Conservation (phyloP, 306 rosid species). For the Parietaria judaica region DNA sequence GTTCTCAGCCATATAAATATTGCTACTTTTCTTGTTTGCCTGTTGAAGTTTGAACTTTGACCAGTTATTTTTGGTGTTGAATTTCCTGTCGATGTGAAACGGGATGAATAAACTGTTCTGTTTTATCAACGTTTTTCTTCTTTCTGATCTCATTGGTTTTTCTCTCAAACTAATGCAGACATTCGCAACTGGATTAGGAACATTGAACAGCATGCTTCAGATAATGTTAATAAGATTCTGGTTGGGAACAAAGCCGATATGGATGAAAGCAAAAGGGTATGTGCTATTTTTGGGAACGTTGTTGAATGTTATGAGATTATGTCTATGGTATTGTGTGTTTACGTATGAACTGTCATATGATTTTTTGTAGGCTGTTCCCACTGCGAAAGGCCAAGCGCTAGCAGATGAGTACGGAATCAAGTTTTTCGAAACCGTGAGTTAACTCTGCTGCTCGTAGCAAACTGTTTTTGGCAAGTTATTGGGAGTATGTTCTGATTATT, state of each 20-base stretch:
- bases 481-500: no score
- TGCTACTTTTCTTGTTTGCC: neutral
- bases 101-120: slow-evolving; percentile 1
- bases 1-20: neutral
- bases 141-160: slow-evolving; percentile 10
- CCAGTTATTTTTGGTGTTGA: neutral
- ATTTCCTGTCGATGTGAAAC: neutral
- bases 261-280: slow-evolving; percentile 92
- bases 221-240: slow-evolving; percentile 81
- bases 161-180: slow-evolving; percentile 41
- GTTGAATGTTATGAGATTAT: neutral
- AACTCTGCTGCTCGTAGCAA: no score
- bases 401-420: slow-evolving; percentile 93
- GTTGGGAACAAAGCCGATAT: slow-evolving; percentile 98
- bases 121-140: neutral
- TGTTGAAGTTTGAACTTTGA: neutral
- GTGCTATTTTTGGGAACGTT: slow-evolving; percentile 8
- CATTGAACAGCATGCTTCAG: slow-evolving; percentile 96
- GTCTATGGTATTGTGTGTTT: neutral
- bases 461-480: no score
- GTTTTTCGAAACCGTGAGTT: slow-evolving; percentile 93
- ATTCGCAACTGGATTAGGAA: slow-evolving; percentile 93
- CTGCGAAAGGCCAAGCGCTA: slow-evolving; percentile 91
- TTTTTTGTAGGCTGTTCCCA: slow-evolving; percentile 66
- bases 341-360: neutral